Evolutionary conservation across 2,329 filamentous ascomycete genomes (phyloP).

Genomic region (Trichoderma sp.): DNA sequence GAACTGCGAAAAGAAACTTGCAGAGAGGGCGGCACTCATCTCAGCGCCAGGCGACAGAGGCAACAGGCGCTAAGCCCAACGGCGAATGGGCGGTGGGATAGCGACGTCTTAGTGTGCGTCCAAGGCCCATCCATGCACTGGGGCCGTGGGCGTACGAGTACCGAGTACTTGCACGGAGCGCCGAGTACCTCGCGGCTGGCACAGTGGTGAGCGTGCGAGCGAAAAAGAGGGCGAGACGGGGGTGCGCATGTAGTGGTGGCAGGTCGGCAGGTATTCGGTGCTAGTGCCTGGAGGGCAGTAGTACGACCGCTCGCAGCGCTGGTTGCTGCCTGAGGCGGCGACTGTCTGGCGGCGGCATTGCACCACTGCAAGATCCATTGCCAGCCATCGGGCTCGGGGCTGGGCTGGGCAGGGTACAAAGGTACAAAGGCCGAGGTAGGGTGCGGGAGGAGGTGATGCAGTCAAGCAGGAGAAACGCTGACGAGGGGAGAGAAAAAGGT

Average conservation of each 20-base stretch:
- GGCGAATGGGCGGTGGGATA: slow-evolving; percentile 39
- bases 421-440: neutral
- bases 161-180: neutral
- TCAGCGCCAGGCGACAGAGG: slow-evolving; percentile 18
- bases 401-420: neutral
- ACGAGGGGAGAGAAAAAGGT: neutral
- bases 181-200: neutral
- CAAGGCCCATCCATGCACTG: slow-evolving; percentile 23
- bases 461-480: neutral
- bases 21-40: slow-evolving; percentile 11
- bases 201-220: neutral
- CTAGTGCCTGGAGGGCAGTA: neutral
- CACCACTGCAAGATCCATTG: no score
- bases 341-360: neutral
- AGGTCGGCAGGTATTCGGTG: neutral
- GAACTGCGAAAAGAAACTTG: neutral
- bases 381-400: neutral
- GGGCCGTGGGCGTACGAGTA: slow-evolving; percentile 20
- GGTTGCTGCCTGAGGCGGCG: neutral
- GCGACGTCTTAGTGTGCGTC: slow-evolving; percentile 36
- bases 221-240: neutral
- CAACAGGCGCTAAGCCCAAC: slow-evolving; percentile 39
- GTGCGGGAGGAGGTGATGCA: neutral
- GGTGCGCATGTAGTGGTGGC: slow-evolving; percentile 17
- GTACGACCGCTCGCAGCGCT: neutral